phyloP scores from a whole-genome alignment of 2,329 filamentous ascomycete genomes.

The Berkeleyomyces rouxiae region DNA sequence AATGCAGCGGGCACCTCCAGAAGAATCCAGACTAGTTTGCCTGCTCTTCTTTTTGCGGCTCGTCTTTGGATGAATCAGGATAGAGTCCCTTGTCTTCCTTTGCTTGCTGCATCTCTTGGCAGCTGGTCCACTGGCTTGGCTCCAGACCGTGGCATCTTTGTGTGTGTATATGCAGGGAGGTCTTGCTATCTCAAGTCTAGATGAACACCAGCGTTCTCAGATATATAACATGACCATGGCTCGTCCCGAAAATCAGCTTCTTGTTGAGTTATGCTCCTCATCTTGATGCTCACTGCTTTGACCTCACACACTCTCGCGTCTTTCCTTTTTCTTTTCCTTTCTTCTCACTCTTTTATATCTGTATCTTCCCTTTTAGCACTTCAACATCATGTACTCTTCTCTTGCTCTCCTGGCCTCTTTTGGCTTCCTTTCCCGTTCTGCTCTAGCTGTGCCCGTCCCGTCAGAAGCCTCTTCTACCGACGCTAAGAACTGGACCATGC shows the following conservation, averaged over 20 bases:
- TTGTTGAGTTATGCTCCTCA: background rate
- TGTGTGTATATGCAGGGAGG: background rate
- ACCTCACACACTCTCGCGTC: background rate
- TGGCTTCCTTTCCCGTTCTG: background rate
- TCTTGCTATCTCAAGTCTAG: background rate
- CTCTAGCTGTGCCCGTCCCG: background rate
- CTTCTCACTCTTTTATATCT: background rate
- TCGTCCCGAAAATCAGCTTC: background rate
- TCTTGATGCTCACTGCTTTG: background rate
- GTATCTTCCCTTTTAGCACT: background rate
- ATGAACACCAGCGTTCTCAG: background rate
- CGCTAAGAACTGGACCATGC: constrained; percentile 8
- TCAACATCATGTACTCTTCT: background rate
- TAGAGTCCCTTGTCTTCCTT: background rate
- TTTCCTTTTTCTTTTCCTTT: background rate
- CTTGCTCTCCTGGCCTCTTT: background rate
- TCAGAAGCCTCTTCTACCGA: background rate
- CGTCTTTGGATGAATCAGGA: background rate
- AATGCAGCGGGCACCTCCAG: background rate
- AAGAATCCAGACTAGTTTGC: background rate
- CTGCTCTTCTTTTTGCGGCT: background rate
- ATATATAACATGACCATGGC: background rate
- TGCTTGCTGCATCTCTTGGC: background rate
- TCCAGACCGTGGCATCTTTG: background rate
- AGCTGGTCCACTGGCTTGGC: background rate